Conservation (phyloP, 2,329 filamentous ascomycete genomes). For the Geosmithia putterillii region DNA sequence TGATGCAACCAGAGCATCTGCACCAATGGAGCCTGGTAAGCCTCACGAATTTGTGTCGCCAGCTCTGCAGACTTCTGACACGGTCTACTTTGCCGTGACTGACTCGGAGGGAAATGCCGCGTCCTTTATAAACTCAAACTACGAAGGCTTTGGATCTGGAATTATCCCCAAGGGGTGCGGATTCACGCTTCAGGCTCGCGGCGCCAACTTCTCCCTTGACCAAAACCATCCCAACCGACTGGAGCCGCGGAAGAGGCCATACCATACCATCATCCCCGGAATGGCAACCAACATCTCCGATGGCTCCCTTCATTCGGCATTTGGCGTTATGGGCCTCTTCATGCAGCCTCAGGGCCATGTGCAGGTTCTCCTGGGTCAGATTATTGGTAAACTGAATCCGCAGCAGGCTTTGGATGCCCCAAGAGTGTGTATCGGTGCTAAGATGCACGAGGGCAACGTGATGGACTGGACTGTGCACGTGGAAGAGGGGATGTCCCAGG, state of each 20-base stretch:
- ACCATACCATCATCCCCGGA: slow-evolving; percentile 95
- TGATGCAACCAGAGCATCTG: slow-evolving; percentile 44
- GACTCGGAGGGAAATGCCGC: slow-evolving; percentile 80
- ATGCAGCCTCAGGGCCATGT: slow-evolving; percentile 98
- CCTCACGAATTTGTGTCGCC: slow-evolving; percentile 41
- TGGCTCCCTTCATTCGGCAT: slow-evolving; percentile 67
- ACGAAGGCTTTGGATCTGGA: slow-evolving; percentile 72
- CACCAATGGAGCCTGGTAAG: slow-evolving; percentile 50
- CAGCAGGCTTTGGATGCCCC: slow-evolving; percentile 87
- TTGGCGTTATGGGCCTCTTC: slow-evolving; percentile 95
- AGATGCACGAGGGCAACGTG: slow-evolving; percentile 47
- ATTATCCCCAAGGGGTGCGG: slow-evolving; percentile 81
- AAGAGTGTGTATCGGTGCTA: slow-evolving; percentile 74
- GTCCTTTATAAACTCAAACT: slow-evolving; percentile 95
- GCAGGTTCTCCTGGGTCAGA: slow-evolving; percentile 81
- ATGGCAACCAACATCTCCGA: slow-evolving; percentile 71
- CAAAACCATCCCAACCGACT: slow-evolving; percentile 66
- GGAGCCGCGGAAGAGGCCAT: slow-evolving; percentile 75
- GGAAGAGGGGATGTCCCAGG: slow-evolving; percentile 67
- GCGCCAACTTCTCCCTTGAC: slow-evolving; percentile 69
- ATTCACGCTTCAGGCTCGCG: slow-evolving; percentile 91
- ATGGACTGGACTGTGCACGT: slow-evolving; percentile 58
- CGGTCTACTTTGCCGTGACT: slow-evolving; percentile 83
- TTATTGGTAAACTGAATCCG: slow-evolving; percentile 68
- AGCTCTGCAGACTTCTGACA: slow-evolving; percentile 77